Base-by-base conservation (phyloP, 2,329 filamentous ascomycete species). In the Penicillium sp. region DNA sequence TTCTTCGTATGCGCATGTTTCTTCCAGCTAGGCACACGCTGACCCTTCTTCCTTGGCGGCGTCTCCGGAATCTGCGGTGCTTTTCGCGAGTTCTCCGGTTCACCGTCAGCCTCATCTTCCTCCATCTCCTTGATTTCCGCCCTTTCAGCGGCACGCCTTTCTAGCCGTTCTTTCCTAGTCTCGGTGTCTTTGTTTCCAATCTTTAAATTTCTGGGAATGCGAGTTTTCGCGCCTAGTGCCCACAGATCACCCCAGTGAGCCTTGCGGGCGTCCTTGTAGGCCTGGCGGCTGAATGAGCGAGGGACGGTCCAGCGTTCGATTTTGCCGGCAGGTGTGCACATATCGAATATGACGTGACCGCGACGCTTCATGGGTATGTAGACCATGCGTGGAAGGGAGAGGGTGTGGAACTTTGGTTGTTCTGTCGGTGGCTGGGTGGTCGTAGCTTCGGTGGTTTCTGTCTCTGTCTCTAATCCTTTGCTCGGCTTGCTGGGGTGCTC, bases 301-400 rank as follows among this genome's bases (percentile, higher is more conserved):
- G 94, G 91, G 0, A 99, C 90, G 0, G 90, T 95, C 95, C 95
- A 99, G 59, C 95, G 91, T 81, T 99, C 94, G 38, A 97, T 88
- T 47, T 86, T 88, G 35, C 91, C 95, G 0, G 87, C 84, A 0
- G 94, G 90, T 0, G 95, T 98, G 82, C 95, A 99, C 3, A 98
- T 75, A 73, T 99, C 95, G 30, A 99, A 81, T 17, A 90, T 92
- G 48, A 98, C 89, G 75, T 99, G 95, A 0, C 93, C 92, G 45
- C 88, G 88, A 26, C 92, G 88, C 81, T 99, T 99, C 63, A 99
- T 82, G 0, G 95, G 92, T 0, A 90, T 87, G 30, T 93, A 82
- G 49, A 99, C 83, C 30, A 89, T 81, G 17, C 95, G 89, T 0
- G 95, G 95, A 0, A 98, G 87, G 0, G 88, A 85, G 11, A 93